Evolutionary conservation across 805 yeast species (phyloP), one percentile per base, ranked within the genome.

Genomic region (Cephaloascus fragrans): DNA sequence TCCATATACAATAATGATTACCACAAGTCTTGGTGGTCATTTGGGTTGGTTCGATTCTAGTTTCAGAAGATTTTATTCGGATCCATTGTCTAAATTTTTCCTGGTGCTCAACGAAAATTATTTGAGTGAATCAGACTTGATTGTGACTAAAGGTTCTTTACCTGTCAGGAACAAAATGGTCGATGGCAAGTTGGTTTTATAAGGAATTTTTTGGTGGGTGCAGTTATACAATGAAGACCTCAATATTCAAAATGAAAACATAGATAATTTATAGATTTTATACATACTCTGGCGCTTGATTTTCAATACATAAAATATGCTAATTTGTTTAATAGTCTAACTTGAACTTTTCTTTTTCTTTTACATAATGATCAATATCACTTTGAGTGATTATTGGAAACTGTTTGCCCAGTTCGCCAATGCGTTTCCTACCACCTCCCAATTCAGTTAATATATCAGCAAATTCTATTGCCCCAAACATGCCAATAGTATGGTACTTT

Each of bases 11-110:
- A 61, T 73, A 26, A 57, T 79, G 56, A 62, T 76, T 4, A 70
- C 74, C 35, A 72, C 86, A 1, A 74, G 78, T 39, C 51, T 77
- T 12, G 93, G 93, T 45, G 90, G 90, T 5, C 93, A 83, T 53
- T 66, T 81, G 51, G 83, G 72, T 2, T 67, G 71, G 71, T 67
- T 64, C 42, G 56, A 57, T 37, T 39, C 41, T 32, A 47, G 44
- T 23, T 53, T 60, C 19, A 43, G 47, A 19, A 48, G 71, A 35
- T 67, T 71, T 71, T 62, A 66, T 44, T 51, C 68, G 4, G 49
- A 49, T 17, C 71, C 70, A 1, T 36, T 64, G 34, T 51, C 67
- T 6, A 46, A 50, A 26, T 48, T 64, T 3, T 62, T 66, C 19
- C 36, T n/a, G 18, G 17, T 19, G 36, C 18, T 34, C 18, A 5